phyloP scores from a whole-genome alignment of 2,329 filamentous ascomycete genomes.

The Chalaropsis ovoidea region DNA sequence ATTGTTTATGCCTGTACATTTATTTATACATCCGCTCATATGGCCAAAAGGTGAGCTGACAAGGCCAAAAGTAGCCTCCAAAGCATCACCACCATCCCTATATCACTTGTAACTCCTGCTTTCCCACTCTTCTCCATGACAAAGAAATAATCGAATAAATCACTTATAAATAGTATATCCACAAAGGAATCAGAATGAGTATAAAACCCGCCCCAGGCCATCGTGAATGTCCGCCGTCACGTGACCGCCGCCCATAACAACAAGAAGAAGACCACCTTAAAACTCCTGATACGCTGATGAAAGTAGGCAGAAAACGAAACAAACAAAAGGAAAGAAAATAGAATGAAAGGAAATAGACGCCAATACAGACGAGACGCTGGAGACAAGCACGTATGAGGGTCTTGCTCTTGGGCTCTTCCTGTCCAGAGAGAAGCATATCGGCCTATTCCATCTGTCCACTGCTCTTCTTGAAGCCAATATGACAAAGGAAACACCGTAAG shows the following conservation, averaged over 20 bases:
- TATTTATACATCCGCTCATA: too few species aligned
- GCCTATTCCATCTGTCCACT: too few species aligned
- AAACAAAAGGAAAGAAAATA: background rate
- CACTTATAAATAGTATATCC: background rate
- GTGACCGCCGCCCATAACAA: background rate
- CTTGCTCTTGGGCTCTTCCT: too few species aligned
- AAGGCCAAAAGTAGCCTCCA: too few species aligned
- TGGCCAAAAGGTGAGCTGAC: too few species aligned
- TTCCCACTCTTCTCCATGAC: too few species aligned
- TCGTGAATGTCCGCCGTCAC: background rate
- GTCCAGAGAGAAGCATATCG: too few species aligned
- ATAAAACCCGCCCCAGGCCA: background rate
- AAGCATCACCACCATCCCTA: too few species aligned
- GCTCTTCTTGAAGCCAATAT: background rate
- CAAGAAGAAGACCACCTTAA: background rate
- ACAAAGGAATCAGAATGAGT: background rate
- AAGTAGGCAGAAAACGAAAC: background rate
- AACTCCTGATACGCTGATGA: constrained; percentile 5
- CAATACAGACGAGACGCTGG: too few species aligned
- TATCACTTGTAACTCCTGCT: too few species aligned
- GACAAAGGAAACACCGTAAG: background rate
- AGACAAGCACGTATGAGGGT: too few species aligned
- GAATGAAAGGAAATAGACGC: background rate
- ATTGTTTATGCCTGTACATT: background rate
- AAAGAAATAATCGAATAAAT: background rate